Evolutionary conservation across 495 filamentous ascomycete genomes (phyloP), one percentile per base, ranked within the genome.

Genomic region (Hypoxylon trugodes): DNA sequence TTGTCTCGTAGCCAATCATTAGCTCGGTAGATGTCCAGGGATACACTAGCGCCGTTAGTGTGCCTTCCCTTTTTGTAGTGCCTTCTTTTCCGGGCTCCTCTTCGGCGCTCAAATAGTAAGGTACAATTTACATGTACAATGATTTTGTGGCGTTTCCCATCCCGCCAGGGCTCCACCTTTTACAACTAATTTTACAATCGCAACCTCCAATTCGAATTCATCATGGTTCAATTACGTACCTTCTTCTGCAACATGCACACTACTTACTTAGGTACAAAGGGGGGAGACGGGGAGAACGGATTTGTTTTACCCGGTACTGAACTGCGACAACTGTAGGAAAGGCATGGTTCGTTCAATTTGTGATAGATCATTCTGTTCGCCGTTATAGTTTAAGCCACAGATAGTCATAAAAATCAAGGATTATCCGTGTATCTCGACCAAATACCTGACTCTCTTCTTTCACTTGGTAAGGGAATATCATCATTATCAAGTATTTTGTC

Each of bases 11-110:
- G 32, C 60, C 54, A 59, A 65, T 65, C 7, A 18, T 42, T 57
- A 51, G 59, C 51, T 50, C 30, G 19, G 21, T 58, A 58, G 38
- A 36, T 9, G 21, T 37, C 33, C 52, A 58, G 24, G 33, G 41
- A 16, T 25, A n/a, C n/a, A n/a, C n/a, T n/a, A n/a, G n/a, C n/a
- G n/a, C n/a, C n/a, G n/a, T n/a, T n/a, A n/a, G n/a, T n/a, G n/a
- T 32, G 33, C 42, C 33, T 61, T 45, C 26, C 36, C 35, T 46
- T 63, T 63, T 63, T 56, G n/a, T n/a, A 50, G 59, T 42, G 50
- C 28, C 19, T 8, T 43, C 16, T n/a, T 38, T 61, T n/a, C n/a
- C n/a, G n/a, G n/a, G n/a, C n/a, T n/a, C n/a, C n/a, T n/a, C n/a
- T n/a, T n/a, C n/a, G n/a, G n/a, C n/a, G n/a, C n/a, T n/a, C n/a